Conservation (phyloP, 2,329 filamentous ascomycete species). For the Trichoderma sp. region DNA sequence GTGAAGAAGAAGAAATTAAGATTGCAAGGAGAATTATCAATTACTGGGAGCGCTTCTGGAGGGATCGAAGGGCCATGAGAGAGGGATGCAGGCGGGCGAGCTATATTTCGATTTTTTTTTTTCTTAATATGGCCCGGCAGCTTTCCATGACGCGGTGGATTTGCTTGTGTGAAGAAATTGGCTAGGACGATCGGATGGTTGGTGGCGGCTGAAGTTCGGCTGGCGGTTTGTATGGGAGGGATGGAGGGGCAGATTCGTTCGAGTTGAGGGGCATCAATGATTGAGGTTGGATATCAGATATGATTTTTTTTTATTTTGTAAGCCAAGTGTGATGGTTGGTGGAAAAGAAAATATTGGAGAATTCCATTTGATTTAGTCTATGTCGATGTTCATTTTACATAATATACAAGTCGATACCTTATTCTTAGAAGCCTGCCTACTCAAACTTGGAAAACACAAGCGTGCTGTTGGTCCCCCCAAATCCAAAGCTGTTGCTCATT, state of each 20-base stretch:
- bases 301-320: too few species aligned
- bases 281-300: not conserved
- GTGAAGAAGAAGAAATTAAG: constrained; percentile 15
- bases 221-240: not conserved
- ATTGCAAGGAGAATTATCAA: not conserved
- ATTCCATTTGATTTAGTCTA: not conserved
- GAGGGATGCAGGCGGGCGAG: not conserved
- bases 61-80: not conserved
- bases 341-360: not conserved
- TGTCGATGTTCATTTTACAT: not conserved
- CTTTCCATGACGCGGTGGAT: constrained; percentile 19
- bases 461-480: constrained; percentile 92
- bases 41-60: not conserved
- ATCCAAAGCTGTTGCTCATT: constrained; percentile 94
- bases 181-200: not conserved
- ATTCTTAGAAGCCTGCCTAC: not conserved
- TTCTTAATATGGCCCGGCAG: not conserved
- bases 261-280: not conserved
- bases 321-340: not conserved
- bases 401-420: not conserved
- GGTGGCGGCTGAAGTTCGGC: constrained; percentile 19
- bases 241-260: constrained; percentile 15
- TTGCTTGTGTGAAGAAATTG: constrained; percentile 16
- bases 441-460: constrained; percentile 63
- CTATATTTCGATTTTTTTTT: not conserved